Evolutionary conservation across 805 yeast species (phyloP).

Genomic region (Zygosaccharomyces bailii): DNA sequence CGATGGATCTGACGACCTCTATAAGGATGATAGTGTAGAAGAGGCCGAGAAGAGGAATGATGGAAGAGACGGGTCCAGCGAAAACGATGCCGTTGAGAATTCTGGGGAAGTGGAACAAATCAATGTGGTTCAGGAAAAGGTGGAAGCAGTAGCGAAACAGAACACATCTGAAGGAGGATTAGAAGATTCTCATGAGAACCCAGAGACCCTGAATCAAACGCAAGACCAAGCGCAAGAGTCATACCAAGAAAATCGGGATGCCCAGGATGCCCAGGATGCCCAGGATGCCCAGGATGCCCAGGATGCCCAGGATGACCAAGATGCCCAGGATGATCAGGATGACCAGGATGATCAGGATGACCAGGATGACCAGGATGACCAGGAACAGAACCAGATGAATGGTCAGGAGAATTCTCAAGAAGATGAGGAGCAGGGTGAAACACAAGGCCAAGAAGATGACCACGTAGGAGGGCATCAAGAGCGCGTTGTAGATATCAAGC

Average conservation of each 20-base stretch:
- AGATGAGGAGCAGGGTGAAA: constrained; percentile 19
- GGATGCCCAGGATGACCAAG: constrained; percentile 4
- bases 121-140: not conserved
- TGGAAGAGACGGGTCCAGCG: not conserved
- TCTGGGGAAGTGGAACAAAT: not conserved
- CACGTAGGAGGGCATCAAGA: too few relatives aligned
- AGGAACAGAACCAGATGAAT: constrained; percentile 5
- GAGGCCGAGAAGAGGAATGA: not conserved
- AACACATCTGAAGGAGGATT: not conserved
- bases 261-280: too few relatives aligned
- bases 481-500: constrained; percentile 14
- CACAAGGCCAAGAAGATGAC: constrained; percentile 12
- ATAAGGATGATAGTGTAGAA: not conserved
- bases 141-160: not conserved
- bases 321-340: constrained; percentile 17
- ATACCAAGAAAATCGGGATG: not conserved
- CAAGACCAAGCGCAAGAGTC: not conserved
- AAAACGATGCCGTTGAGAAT: not conserved
- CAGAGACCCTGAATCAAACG: not conserved
- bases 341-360: constrained; percentile 11
- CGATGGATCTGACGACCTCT: not conserved
- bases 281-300: too few relatives aligned
- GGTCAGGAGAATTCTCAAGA: constrained; percentile 11
- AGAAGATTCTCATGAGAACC: constrained; percentile 3
- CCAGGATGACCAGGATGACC: not conserved